Conservation (phyloP, 2,329 filamentous ascomycete genomes). For the Aspergillus pseudonomiae region DNA sequence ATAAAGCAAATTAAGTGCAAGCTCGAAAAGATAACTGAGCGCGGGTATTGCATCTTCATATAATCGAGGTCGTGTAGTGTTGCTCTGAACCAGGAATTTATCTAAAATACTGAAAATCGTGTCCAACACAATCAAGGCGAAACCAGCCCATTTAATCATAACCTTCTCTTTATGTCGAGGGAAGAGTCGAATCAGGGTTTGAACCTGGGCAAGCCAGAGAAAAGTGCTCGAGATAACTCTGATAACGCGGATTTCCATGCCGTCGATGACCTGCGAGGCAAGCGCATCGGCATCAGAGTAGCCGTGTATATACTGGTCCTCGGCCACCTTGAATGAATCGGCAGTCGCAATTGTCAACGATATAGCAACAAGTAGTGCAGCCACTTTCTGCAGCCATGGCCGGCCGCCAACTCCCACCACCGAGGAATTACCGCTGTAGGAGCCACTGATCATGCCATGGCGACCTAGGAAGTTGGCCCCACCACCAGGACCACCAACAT, state of each 20-base stretch:
- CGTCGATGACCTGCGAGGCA: constrained; percentile 78
- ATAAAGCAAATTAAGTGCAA: constrained; percentile 83
- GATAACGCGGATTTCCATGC: constrained; percentile 84
- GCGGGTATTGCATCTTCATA: constrained; percentile 92
- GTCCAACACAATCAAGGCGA: constrained; percentile 88
- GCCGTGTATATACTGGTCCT: constrained; percentile 76
- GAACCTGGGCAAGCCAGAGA: constrained; percentile 94
- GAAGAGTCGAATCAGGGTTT: constrained; percentile 93
- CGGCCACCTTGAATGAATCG: constrained; percentile 84
- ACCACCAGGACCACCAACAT: constrained; percentile 71
- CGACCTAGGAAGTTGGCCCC: constrained; percentile 75
- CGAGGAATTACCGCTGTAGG: constrained; percentile 64
- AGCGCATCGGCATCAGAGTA: constrained; percentile 77
- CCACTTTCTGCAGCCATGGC: constrained; percentile 85
- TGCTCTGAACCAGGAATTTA: constrained; percentile 68
- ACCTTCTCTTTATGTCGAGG: constrained; percentile 96
- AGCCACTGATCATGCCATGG: constrained; percentile 82
- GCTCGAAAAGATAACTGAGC: constrained; percentile 85
- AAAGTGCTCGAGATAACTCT: constrained; percentile 95
- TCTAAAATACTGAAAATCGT: constrained; percentile 89
- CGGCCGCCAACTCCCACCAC: constrained; percentile 86
- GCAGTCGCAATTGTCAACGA: constrained; percentile 92
- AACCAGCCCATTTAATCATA: constrained; percentile 98
- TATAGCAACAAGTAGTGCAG: constrained; percentile 67
- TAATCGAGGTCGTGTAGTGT: constrained; percentile 62